Evolutionary conservation across 2,329 filamentous ascomycete genomes (phyloP), one percentile per base, ranked within the genome.

Genomic region (Fusarium stilboides): DNA sequence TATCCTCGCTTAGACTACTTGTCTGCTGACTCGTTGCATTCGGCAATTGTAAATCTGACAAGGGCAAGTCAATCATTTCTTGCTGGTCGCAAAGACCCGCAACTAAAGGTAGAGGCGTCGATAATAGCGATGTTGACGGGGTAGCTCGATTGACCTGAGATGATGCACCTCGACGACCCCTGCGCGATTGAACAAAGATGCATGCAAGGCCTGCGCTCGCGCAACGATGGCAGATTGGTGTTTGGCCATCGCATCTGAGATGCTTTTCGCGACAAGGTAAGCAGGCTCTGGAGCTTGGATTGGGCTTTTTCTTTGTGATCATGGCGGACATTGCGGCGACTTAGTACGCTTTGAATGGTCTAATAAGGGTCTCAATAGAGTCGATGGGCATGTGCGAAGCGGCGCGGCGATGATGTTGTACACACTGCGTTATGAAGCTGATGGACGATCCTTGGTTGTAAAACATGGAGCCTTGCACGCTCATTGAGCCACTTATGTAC

Each of bases 221-320:
- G 26, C 47, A 51, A 20, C 47, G 47, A 40, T 51, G 34, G 22
- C 47, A 51, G 19, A 28, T n/a, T 31, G 47, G 47, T 20, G 47
- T 51, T 31, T 51, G 47, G 13, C 47, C 47, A n/a, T 51, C 47
- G 49, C 49, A 52, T 40, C 22, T 52, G 22, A 52, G 49, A 42
- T 40, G 49, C 28, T 52, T 52, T 20, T 52, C 49, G n/a, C 49
- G 49, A 19, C 34, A 52, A 19, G 49, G 22, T 9, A 42, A 42
- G 34, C 49, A 52, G 36, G 49, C 49, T 31, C 22, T 40, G 22
- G 49, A 42, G 36, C 36, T 40, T 31, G 49, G 49, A 42, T 52
- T 52, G 20, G 49, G 22, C 36, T 42, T 52, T n/a, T 28, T 52
- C 24, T n/a, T 40, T 20, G 34, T n/a, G 7, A 52, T 20, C 36